phyloP scores from a whole-genome alignment of 2,329 filamentous ascomycete genomes.

The Rhytidhysteron rufulum region DNA sequence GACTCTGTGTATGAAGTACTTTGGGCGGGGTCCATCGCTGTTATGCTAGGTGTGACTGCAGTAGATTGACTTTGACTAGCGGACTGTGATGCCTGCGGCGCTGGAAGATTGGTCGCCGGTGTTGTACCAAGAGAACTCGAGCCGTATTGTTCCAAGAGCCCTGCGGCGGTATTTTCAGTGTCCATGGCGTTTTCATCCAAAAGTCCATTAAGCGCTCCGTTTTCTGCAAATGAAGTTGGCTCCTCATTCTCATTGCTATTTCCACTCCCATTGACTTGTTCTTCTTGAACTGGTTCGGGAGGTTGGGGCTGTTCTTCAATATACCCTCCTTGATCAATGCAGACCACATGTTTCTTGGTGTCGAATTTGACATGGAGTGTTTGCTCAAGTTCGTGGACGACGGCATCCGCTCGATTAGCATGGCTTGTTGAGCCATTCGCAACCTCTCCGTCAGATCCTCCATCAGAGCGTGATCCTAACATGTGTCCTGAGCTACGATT shows the following conservation, averaged over 20 bases:
- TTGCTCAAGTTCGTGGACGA: constrained; percentile 71
- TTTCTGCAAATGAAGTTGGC: constrained; percentile 14
- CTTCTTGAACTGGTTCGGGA: constrained; percentile 18
- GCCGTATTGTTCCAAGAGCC: constrained; percentile 66
- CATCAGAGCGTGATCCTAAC: constrained; percentile 7
- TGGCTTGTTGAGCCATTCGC: constrained; percentile 27
- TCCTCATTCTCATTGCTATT: constrained; percentile 5
- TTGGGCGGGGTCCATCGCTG: constrained; percentile 11
- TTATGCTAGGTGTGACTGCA: constrained; percentile 51
- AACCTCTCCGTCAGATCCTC: constrained; percentile 23
- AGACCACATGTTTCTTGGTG: constrained; percentile 61
- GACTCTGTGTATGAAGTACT: constrained; percentile 18
- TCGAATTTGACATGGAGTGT: constrained; percentile 65
- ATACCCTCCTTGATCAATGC: constrained; percentile 74
- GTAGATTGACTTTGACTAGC: constrained; percentile 57
- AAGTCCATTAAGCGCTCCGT: constrained; percentile 31
- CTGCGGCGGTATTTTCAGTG: constrained; percentile 48
- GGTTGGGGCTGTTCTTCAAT: constrained; percentile 50
- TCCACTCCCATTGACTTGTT: constrained; percentile 24
- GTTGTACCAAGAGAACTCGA: constrained; percentile 59
- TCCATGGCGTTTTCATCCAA: constrained; percentile 28
- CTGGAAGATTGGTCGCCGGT: constrained; percentile 57
- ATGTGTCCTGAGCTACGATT: constrained; percentile 51
- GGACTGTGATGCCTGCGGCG: constrained; percentile 51
- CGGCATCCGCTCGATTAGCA: constrained; percentile 62